Base-by-base conservation (phyloP, 352 stramenopile species). In the Pythium graminicola region DNA sequence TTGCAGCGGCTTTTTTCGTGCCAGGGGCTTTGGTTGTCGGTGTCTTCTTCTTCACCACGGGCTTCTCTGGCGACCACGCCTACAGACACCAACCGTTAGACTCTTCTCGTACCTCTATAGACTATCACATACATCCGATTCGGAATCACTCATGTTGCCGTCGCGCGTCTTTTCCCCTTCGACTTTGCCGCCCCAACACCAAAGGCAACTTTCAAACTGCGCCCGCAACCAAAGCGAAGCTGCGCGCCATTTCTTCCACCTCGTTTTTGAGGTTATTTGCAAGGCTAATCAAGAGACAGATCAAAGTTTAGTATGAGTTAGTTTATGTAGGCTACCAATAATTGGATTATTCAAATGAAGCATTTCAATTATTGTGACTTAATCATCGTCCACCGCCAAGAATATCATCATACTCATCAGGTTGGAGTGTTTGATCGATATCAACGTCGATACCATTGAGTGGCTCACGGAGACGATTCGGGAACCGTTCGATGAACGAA, bases 401-500 rank as follows among this genome's bases (percentile, higher is more conserved):
- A 4, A 83, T 51, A 41, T 84, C 74, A 6, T 49, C 29, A 4
- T 77, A 69, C 40, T 88, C 29, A 29, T 86, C 74, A 0, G 69
- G 70, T 7, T 53, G 41, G 16, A 70, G 76, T 41, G 53, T 61
- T 6, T 33, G 47, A 17, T 56, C 54, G 2, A 55, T 38, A 23
- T 67, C 59, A 5, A 67, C 32, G 6, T 58, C 41, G 2, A 16
- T 7, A 23, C 32, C 31, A 13, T 40, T 14, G 8, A 51, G n/a
- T 3, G 53, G 53, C 35, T 51, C 66, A 3, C 78, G 72, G 0
- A 73, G 19, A 14, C 81, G 73, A 26, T 65, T 52, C 27, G 81
- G 69, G 57, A 88, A 91, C 3, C 81, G 72, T 54, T 91, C 81
- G 14, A 72, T 69, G 40, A 76, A 91, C 7, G 74, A 74, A 32